Evolutionary conservation across 805 yeast species (phyloP), one percentile per base, ranked within the genome.

Genomic region (Starmerella sirachaensis): DNA sequence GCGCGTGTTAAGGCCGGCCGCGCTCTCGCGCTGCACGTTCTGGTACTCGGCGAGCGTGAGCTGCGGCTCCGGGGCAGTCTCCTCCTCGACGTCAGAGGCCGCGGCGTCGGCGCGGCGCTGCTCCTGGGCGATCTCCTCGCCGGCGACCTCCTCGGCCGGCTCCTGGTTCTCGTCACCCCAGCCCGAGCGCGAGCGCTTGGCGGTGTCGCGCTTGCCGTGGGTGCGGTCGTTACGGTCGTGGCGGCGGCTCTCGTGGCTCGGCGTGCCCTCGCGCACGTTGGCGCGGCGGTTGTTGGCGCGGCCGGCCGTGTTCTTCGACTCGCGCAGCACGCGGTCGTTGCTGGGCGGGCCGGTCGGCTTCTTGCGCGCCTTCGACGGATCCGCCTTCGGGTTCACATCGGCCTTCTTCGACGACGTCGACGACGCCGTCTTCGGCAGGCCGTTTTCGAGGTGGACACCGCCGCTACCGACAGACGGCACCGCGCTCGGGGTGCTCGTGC

Each of bases 291-390:
- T 64, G 63, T 71, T 71, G 45, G 59, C 45, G 52, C 73, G 71
- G 72, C 91, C 91, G 62, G 78, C 74, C 23, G 29, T 31, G 33
- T 29, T 18, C 59, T 64, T 59, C 69, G 73, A 76, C 71, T 66
- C 74, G 63, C 68, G 76, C 62, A 76, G 65, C 47, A 93, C 94
- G 54, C 84, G 93, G 58, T 84, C 94, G 70, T 83, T 85, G 63
- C 91, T 93, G 53, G 83, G 65, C 41, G 78, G 67, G 35, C 51
- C 51, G 12, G 51, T 41, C 43, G 46, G 38, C 62, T 70, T 70
- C 57, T 77, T 68, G 64, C 72, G 72, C 33, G 59, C 54, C 67
- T 65, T 67, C 63, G 78, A 75, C 65, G 72, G 78, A 53, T 82
- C 64, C 60, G 83, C 94, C 43, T 49, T 45, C 41, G 55, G 54